Conservation (phyloP, 768 basidiomycete genomes). For the Neoboletus subvelutipes region DNA sequence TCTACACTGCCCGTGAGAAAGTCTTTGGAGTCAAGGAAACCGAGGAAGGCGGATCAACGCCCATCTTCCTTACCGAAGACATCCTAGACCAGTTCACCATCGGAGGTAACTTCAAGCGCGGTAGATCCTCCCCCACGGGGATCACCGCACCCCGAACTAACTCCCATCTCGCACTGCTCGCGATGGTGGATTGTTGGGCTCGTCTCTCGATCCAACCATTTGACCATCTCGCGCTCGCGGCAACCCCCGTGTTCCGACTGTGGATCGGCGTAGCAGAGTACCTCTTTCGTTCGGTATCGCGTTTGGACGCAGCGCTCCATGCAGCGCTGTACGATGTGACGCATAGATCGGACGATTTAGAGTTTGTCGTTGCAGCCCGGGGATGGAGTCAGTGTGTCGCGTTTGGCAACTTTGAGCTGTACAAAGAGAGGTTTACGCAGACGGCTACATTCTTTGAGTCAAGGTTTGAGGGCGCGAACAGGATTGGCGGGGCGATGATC, state of each 20-base stretch:
- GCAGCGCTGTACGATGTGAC: conserved; percentile 75
- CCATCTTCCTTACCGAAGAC: conserved; percentile 82
- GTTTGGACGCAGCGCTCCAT: conserved; percentile 68
- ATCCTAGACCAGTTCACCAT: conserved; percentile 90
- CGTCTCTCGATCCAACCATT: conserved; percentile 84
- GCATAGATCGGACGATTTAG: conserved; percentile 86
- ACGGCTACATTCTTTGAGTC: conserved; percentile 83
- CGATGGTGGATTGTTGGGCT: conserved; percentile 99
- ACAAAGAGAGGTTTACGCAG: conserved; percentile 74
- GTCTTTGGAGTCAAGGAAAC: conserved; percentile 64
- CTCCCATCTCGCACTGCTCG: conserved; percentile 90
- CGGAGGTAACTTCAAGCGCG: conserved; percentile 39
- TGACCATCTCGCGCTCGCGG: conserved; percentile 87
- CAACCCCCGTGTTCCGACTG: conserved; percentile 93
- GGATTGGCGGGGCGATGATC: conserved; percentile 86
- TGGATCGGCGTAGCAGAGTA: conserved; percentile 98
- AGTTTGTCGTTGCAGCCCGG: conserved; percentile 89
- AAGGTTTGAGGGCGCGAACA: conserved; percentile 83
- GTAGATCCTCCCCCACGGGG: conserved; percentile 8
- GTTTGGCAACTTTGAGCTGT: conserved; percentile 90
- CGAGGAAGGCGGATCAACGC: conserved; percentile 35
- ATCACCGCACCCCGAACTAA: conserved; percentile 47
- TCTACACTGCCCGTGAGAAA: conserved; percentile 67
- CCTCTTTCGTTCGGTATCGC: conserved; percentile 70
- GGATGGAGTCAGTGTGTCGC: conserved; percentile 97